Evolutionary conservation across 23 red algal genomes (phyloP).

Genomic region (Agarophyton chilense): DNA sequence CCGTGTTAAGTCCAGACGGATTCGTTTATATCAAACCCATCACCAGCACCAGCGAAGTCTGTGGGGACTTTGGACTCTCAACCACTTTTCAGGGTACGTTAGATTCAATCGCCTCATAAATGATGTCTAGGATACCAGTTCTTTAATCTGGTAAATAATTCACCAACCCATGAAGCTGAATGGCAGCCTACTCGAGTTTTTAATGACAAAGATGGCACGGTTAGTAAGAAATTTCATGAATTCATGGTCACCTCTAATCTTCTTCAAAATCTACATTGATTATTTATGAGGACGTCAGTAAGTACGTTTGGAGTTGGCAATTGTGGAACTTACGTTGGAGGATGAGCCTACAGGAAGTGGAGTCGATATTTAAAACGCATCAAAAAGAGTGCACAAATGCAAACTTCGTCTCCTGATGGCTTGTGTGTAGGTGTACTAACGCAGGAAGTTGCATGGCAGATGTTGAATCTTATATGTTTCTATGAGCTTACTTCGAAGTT

Average conservation of each 20-base stretch:
- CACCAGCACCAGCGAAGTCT: not conserved
- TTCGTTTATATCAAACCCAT: too few species aligned
- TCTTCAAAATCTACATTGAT: conserved; percentile 15
- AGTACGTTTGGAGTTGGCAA: not conserved
- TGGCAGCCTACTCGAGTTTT: conserved; percentile 23
- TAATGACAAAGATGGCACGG: conserved; percentile 4
- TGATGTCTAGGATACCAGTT: conserved; percentile 18
- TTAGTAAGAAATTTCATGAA: not conserved
- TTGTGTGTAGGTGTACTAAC: too few species aligned
- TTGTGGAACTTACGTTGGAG: conserved; percentile 24
- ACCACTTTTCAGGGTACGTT: not conserved
- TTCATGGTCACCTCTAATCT: conserved; percentile 1
- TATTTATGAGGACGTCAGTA: conserved; percentile 1
- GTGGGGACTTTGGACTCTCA: not conserved
- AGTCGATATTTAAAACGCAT: too few species aligned
- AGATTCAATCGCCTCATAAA: not conserved
- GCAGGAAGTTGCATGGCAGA: too few species aligned
- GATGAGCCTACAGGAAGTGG: too few species aligned
- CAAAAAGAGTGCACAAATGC: too few species aligned
- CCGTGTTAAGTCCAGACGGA: not conserved
- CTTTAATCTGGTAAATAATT: not conserved
- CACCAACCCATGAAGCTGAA: too few species aligned
- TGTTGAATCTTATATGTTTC: too few species aligned
- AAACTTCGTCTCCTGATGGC: too few species aligned
- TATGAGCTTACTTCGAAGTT: too few species aligned